Conservation (phyloP, 176 grass and related monocot species). For the Zea luxurians region DNA sequence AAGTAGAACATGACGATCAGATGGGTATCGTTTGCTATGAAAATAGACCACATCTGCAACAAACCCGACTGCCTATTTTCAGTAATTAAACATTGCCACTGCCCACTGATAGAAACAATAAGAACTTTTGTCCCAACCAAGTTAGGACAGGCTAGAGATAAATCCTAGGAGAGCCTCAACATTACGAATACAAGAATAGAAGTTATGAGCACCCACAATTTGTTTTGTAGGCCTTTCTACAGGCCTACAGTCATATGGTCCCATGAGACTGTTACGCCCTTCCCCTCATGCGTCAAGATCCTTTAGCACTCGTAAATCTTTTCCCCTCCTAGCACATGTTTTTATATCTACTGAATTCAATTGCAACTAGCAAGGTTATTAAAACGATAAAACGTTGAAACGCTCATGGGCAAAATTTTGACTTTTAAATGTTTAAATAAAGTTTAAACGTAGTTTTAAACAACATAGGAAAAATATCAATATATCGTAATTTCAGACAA, state of each 20-base stretch:
- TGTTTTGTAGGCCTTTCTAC: neutral
- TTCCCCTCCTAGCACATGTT: neutral
- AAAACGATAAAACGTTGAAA: no score
- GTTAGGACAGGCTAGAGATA: neutral
- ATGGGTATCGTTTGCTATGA: constrained; percentile 2
- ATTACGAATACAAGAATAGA: constrained; percentile 1
- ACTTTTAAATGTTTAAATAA: no score
- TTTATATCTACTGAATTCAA: constrained; percentile 1
- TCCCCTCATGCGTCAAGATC: no score
- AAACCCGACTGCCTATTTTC: constrained; percentile 29
- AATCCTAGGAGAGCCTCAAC: neutral
- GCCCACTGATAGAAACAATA: neutral
- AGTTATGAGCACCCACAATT: neutral
- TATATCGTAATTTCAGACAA: no score
- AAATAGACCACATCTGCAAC: constrained; percentile 9
- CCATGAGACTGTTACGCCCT: neutral
- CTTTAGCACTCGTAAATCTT: neutral
- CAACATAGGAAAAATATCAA: no score
- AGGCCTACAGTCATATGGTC: neutral
- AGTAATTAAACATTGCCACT: neutral
- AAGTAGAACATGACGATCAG: constrained; percentile 12
- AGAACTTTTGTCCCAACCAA: neutral
- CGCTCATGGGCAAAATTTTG: no score
- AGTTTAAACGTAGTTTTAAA: no score
- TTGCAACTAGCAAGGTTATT: neutral